Evolutionary conservation across 768 basidiomycete species (phyloP), one percentile per base, ranked within the genome.

Genomic region (Collybia sp.): DNA sequence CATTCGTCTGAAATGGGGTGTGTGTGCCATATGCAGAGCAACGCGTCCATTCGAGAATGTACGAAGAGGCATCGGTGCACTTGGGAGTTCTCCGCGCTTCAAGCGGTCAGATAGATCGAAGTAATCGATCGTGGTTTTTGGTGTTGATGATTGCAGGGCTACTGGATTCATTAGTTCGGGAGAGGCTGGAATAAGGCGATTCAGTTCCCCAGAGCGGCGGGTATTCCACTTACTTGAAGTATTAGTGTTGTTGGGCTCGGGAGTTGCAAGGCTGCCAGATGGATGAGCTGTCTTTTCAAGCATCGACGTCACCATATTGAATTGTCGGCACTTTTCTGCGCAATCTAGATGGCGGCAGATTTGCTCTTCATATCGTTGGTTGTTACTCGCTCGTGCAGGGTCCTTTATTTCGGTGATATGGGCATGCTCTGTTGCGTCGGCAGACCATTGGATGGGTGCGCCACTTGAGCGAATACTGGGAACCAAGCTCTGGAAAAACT

Each of bases 381-480:
- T 62, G 45, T 69, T 71, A 2, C 54, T 56, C 18, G 56, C 15
- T 15, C 55, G 44, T 18, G 61, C 53, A 19, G 64, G 65, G 25
- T 60, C 48, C 45, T 68, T 70, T 48, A 67, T 59, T 15, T 60
- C 46, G 1, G 51, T 54, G 43, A 66, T 66, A 36, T 70, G 60
- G 1, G 62, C 48, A 20, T 58, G 53, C 45, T 72, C 63, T 11
- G 62, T 67, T 11, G 58, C 46, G 49, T 72, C 63, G 0, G 63
- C 61, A 39, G 66, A 63, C 59, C 61, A 68, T 40, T 73, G 65
- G 5, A 59, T 54, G 2, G 63, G 43, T 5, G 53, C 57, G 0
- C 70, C 72, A 42, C 59, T 61, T 1, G 25, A 32, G 2, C 42
- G 39, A 13, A 65, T 65, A 43, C 56, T 66, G 0, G 43, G 15